A percentile compares a stretch with the other conserved stretches of the same genome.
Conservation (phyloP, 2,329 filamentous ascomycete genomes). For the Tympanopsis confertula region DNA sequence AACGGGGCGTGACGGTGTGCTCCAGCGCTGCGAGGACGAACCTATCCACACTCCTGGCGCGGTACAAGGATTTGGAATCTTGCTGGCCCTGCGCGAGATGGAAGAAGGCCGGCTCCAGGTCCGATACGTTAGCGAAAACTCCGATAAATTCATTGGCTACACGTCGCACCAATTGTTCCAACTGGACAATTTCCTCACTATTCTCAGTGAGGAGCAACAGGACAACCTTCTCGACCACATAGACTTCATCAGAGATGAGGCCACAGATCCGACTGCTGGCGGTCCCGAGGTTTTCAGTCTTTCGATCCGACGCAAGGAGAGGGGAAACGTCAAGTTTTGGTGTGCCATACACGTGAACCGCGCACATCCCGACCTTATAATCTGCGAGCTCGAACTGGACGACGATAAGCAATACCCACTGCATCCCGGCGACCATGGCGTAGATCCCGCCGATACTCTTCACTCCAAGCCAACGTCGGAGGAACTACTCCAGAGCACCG, state of each 20-base stretch:
- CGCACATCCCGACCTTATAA: slow-evolving; percentile 56
- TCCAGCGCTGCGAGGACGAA: slow-evolving; percentile 81
- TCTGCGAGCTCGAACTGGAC: slow-evolving; percentile 83
- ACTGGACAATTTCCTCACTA: slow-evolving; percentile 67
- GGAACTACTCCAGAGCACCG: slow-evolving; percentile 65
- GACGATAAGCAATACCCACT: slow-evolving; percentile 62
- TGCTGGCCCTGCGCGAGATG: slow-evolving; percentile 66
- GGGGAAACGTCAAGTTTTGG: slow-evolving; percentile 62
- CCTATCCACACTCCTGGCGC: slow-evolving; percentile 81
- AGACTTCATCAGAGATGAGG: slow-evolving; percentile 77
- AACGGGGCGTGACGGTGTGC: slow-evolving; percentile 61
- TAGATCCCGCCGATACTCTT: slow-evolving; percentile 63
- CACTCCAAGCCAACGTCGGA: slow-evolving; percentile 61
- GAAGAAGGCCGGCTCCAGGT: slow-evolving; percentile 56
- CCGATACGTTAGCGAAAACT: slow-evolving; percentile 73
- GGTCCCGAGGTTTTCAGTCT: slow-evolving; percentile 81
- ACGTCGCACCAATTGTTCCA: slow-evolving; percentile 65
- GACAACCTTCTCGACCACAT: slow-evolving; percentile 78
- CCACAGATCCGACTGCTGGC: slow-evolving; percentile 61
- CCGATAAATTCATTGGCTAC: slow-evolving; percentile 62
- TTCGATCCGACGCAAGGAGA: slow-evolving; percentile 49
- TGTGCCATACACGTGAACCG: slow-evolving; percentile 73
- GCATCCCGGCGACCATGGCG: slow-evolving; percentile 50
- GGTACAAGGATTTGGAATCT: slow-evolving; percentile 67
- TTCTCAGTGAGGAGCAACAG: slow-evolving; percentile 71